Conservation (phyloP, 2,329 filamentous ascomycete species). For the Huntiella decipiens region DNA sequence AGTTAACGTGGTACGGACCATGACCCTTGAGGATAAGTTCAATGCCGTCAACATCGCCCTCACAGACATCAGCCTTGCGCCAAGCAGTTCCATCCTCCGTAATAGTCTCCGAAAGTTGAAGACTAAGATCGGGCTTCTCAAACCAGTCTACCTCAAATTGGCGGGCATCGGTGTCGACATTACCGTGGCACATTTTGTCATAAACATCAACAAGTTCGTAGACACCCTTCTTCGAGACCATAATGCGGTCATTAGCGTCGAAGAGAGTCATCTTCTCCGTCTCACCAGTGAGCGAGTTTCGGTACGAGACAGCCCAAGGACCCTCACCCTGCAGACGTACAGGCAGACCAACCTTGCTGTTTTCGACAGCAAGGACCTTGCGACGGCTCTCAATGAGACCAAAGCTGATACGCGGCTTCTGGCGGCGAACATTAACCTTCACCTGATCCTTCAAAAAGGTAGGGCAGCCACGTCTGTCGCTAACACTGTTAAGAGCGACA, state of each 20-base stretch:
- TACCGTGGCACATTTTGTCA: slow-evolving; percentile 67
- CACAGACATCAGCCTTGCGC: slow-evolving; percentile 68
- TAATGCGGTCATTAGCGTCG: slow-evolving; percentile 46
- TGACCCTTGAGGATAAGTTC: slow-evolving; percentile 62
- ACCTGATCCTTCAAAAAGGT: slow-evolving; percentile 68
- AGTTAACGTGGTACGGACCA: slow-evolving; percentile 67
- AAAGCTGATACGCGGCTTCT: slow-evolving; percentile 73
- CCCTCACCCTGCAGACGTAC: slow-evolving; percentile 68
- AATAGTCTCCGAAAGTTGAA: slow-evolving; percentile 47
- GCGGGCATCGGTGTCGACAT: slow-evolving; percentile 54
- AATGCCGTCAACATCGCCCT: slow-evolving; percentile 81
- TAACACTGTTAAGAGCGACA: slow-evolving; percentile 65
- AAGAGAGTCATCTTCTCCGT: slow-evolving; percentile 29
- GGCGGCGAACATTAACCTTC: slow-evolving; percentile 70
- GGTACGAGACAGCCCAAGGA: slow-evolving; percentile 67
- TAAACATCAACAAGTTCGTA: slow-evolving; percentile 65
- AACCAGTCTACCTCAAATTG: slow-evolving; percentile 74
- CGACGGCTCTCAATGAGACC: slow-evolving; percentile 68
- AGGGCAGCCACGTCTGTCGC: slow-evolving; percentile 72
- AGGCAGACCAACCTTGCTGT: slow-evolving; percentile 54
- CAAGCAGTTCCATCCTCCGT: slow-evolving; percentile 33
- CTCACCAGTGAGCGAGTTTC: slow-evolving; percentile 29
- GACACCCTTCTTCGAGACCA: slow-evolving; percentile 46
- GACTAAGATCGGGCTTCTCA: slow-evolving; percentile 51
- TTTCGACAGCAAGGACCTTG: slow-evolving; percentile 56